Conservation (phyloP, 768 basidiomycete genomes). For the Russula sp. region DNA sequence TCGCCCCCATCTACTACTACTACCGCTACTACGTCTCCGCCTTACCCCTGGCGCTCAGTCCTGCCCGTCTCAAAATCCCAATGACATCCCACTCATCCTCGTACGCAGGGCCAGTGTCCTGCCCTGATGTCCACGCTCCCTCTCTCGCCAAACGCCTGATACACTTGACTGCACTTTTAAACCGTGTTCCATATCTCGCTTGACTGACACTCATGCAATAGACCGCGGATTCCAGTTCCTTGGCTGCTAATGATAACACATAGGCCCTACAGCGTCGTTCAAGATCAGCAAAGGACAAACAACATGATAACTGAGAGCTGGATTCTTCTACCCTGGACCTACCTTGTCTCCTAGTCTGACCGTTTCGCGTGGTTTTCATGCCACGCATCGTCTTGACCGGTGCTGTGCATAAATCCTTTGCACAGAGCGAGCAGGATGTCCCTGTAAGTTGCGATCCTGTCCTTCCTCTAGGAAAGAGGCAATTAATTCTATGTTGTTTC, state of each 20-base stretch:
- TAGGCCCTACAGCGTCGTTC: constrained; percentile 32
- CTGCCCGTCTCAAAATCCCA: constrained; percentile 1
- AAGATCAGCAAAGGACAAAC: neutral
- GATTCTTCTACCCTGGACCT: neutral
- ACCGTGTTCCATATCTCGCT: constrained; percentile 41
- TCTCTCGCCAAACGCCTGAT: constrained; percentile 3
- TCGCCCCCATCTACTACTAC: neutral
- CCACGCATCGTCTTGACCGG: constrained; percentile 31
- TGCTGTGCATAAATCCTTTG: constrained; percentile 32
- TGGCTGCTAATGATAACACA: constrained; percentile 39
- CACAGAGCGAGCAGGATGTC: constrained; percentile 39
- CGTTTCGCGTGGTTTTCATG: constrained; percentile 19
- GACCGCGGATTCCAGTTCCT: constrained; percentile 42
- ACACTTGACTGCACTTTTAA: neutral
- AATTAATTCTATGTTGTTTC: neutral
- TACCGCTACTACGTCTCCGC: neutral
- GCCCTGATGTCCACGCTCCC: neutral
- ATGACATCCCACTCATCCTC: neutral
- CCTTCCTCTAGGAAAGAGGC: neutral
- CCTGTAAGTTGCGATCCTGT: constrained; percentile 31
- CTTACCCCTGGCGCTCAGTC: neutral
- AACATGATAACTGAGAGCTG: neutral
- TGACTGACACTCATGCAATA: constrained; percentile 46
- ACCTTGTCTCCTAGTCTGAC: constrained; percentile 28
- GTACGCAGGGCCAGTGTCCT: neutral